A percentile compares a stretch with the other conserved stretches of the same genome.
These are phyloP conservation scores for Macrotyloma uniflorum DNA, from an alignment of 306 rosid genomes.

Conservation along the genomic window DNA sequence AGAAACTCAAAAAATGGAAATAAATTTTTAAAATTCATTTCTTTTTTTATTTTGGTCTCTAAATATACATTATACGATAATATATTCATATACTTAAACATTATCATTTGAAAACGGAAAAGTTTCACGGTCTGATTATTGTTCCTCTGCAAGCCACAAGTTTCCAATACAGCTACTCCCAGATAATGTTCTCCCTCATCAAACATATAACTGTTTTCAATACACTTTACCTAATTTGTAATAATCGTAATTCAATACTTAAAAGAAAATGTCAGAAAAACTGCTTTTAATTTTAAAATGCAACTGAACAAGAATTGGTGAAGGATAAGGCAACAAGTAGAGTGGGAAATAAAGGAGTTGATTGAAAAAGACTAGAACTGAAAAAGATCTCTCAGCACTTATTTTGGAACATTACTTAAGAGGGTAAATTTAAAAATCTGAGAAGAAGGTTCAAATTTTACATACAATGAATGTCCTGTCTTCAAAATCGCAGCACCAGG, in stretches of 20 bases:
- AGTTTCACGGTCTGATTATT: not conserved
- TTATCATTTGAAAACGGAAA: conserved; percentile 12
- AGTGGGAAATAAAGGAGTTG: not conserved
- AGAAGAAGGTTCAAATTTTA: too few relatives aligned
- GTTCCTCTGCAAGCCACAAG: not conserved
- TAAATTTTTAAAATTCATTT: too few relatives aligned
- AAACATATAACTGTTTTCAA: not conserved
- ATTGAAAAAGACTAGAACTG: not conserved
- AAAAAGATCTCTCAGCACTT: not conserved
- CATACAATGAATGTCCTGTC: not conserved
- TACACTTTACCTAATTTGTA: not conserved
- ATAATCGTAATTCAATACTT: not conserved
- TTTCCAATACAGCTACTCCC: not conserved
- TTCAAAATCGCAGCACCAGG: not conserved
- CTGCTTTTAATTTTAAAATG: not conserved
- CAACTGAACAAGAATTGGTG: not conserved
- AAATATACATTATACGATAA: not conserved
- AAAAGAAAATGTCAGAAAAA: not conserved
- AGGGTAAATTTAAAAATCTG: too few relatives aligned
- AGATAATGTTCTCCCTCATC: not conserved
- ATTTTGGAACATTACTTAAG: not conserved
- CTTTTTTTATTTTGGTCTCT: too few relatives aligned
- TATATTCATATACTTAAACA: conserved; percentile 6
- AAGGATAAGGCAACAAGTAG: not conserved
- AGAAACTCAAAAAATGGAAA: too few relatives aligned